phyloP scores from a whole-genome alignment of 2,329 filamentous ascomycete genomes.

The Sclerotinia sclerotiorum region DNA sequence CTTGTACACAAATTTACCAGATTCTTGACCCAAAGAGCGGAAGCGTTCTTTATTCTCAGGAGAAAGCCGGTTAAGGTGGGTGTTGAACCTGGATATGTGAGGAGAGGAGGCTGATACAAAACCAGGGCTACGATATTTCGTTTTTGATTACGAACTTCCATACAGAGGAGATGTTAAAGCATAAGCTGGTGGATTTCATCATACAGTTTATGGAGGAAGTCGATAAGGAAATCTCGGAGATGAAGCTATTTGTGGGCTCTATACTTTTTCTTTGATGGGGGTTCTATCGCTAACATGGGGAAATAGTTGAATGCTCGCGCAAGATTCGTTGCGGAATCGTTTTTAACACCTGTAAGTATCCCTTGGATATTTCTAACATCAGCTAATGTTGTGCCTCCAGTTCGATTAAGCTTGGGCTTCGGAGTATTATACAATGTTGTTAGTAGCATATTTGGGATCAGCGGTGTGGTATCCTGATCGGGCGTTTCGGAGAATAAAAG shows the following conservation, averaged over 20 bases:
- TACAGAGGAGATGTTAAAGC: constrained; percentile 97
- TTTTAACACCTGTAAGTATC: constrained; percentile 79
- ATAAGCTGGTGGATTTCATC: constrained; percentile 98
- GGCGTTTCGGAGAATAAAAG: constrained; percentile 28
- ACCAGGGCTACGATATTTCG: constrained; percentile 96
- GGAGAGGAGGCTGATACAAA: constrained; percentile 27
- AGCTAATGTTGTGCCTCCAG: constrained; percentile 24
- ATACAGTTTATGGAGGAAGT: constrained; percentile 99
- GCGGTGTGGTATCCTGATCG: constrained; percentile 22
- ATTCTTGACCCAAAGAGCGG: constrained; percentile 92
- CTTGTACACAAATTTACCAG: constrained; percentile 97
- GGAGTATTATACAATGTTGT: constrained; percentile 16
- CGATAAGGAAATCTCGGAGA: constrained; percentile 99
- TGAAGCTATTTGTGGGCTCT: constrained; percentile 93
- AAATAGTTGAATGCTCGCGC: constrained; percentile 87
- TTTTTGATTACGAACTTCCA: constrained; percentile 99
- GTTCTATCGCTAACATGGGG: constrained; percentile 39
- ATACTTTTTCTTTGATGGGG: not conserved
- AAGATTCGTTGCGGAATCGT: constrained; percentile 96
- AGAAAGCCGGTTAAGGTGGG: constrained; percentile 89
- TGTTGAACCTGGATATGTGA: not conserved
- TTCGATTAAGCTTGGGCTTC: constrained; percentile 34
- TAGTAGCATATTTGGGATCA: constrained; percentile 20
- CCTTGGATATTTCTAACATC: not conserved
- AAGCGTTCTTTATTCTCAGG: constrained; percentile 94